phyloP scores from a whole-genome alignment of 768 basidiomycete species.

The Mycena vitilis region DNA sequence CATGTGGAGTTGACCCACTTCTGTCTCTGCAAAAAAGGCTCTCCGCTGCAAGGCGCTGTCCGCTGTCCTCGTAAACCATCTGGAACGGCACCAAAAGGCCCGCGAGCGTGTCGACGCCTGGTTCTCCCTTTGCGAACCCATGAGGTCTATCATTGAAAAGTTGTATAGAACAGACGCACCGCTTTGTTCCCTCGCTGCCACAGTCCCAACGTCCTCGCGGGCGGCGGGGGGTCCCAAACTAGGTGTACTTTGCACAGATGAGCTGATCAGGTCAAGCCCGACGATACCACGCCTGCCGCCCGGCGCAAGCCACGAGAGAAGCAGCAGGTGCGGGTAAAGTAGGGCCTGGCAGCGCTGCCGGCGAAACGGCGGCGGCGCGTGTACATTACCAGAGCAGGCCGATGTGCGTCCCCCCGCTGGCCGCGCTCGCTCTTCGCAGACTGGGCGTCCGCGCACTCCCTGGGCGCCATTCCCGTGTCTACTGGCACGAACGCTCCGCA shows the following conservation, averaged over 20 bases:
- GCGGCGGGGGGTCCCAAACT: constrained; percentile 86
- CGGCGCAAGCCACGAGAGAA: constrained; percentile 89
- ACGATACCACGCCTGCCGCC: constrained; percentile 88
- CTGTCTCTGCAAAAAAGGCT: constrained; percentile 85
- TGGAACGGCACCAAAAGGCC: constrained; percentile 91
- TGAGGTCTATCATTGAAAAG: not conserved
- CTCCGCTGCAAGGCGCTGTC: constrained; percentile 90
- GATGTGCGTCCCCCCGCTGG: constrained; percentile 56
- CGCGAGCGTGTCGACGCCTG: constrained; percentile 59
- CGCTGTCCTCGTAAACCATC: constrained; percentile 89
- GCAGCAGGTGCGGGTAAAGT: constrained; percentile 84
- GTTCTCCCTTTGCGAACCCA: constrained; percentile 14
- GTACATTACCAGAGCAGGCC: constrained; percentile 95
- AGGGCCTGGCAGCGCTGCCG: constrained; percentile 84
- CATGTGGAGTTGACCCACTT: constrained; percentile 80
- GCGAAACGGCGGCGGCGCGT: constrained; percentile 78
- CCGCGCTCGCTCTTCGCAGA: too few relatives aligned
- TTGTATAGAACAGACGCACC: constrained; percentile 50
- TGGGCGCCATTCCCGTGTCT: not conserved
- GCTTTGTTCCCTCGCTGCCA: constrained; percentile 75
- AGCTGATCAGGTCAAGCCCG: constrained; percentile 86
- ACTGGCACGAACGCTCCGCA: not conserved
- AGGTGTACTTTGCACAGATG: constrained; percentile 84
- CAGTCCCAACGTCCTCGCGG: constrained; percentile 86
- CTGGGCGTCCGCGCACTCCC: too few relatives aligned